These are phyloP conservation scores for Madurella fahalii DNA, from an alignment of 2,329 filamentous ascomycete genomes.

Conservation along the genomic window DNA sequence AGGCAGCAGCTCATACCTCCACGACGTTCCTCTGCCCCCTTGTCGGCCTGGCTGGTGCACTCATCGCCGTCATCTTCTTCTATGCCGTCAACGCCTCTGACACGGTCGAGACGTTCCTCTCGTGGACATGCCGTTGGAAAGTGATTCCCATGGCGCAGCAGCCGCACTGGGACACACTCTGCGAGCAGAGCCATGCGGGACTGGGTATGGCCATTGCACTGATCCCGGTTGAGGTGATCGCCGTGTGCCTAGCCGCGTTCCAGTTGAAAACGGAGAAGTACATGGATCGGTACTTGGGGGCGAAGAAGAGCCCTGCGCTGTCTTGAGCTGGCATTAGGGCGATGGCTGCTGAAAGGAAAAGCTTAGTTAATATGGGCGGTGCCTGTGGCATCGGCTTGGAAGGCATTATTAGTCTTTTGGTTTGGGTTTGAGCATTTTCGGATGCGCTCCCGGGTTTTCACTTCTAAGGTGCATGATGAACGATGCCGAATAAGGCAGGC, in stretches of 20 bases:
- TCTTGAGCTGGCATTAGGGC: not conserved
- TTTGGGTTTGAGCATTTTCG: too few relatives aligned
- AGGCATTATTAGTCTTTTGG: not conserved
- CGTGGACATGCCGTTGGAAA: constrained; percentile 61
- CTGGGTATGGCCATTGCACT: constrained; percentile 53
- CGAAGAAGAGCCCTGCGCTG: constrained; percentile 31
- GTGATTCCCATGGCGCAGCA: constrained; percentile 47
- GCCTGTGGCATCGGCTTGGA: not conserved
- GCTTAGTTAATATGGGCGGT: not conserved
- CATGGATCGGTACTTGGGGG: constrained; percentile 29
- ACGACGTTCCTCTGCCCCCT: constrained; percentile 39
- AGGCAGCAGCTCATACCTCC: constrained; percentile 33
- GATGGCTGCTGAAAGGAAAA: not conserved
- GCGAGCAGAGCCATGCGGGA: constrained; percentile 51
- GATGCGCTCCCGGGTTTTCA: not conserved
- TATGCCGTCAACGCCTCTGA: constrained; percentile 53
- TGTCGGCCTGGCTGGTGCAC: constrained; percentile 42
- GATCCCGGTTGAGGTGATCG: constrained; percentile 51
- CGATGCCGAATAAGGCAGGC: not conserved
- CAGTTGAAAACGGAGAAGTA: constrained; percentile 45
- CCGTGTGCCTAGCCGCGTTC: constrained; percentile 44
- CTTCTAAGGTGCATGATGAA: not conserved
- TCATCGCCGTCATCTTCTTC: constrained; percentile 54
- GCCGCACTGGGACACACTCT: constrained; percentile 55
- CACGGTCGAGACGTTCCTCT: constrained; percentile 52